A percentile compares a stretch with the other conserved stretches of the same genome.
These are phyloP conservation scores for Phialocephala subalpina DNA, from an alignment of 2,329 filamentous ascomycete species.

Conservation along the genomic window DNA sequence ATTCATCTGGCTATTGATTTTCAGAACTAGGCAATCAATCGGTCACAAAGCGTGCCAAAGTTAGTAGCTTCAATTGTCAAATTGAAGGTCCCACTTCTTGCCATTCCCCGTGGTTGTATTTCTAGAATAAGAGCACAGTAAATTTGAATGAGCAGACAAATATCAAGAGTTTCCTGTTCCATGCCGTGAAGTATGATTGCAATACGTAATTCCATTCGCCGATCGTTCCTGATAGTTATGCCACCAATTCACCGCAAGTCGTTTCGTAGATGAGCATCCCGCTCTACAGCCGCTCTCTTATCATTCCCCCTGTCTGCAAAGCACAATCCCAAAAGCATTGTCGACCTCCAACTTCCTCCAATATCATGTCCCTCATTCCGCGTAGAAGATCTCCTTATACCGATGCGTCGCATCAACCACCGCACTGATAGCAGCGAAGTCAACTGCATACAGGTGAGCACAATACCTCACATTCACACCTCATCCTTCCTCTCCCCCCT, in stretches of 20 bases:
- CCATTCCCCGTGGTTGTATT: neutral
- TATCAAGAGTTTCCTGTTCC: neutral
- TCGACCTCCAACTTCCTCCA: neutral
- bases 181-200: neutral
- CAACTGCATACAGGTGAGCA: too few relatives aligned
- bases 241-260: neutral
- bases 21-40: too few relatives aligned
- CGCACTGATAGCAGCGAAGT: conserved; percentile 77
- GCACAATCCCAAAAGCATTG: neutral
- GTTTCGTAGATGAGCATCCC: neutral
- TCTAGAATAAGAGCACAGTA: too few relatives aligned
- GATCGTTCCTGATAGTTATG: neutral
- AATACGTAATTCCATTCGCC: neutral
- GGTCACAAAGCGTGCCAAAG: too few relatives aligned
- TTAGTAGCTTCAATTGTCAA: too few relatives aligned
- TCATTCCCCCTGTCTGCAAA: neutral
- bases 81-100: neutral
- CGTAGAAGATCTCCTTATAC: conserved; percentile 81
- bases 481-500: neutral
- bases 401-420: conserved; percentile 89
- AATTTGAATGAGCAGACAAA: neutral
- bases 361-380: conserved; percentile 13
- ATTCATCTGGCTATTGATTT: too few relatives aligned
- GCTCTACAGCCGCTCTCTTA: neutral
- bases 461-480: neutral